Conservation (phyloP, 169 alveolate genomes). For the Plasmodium berghei region DNA sequence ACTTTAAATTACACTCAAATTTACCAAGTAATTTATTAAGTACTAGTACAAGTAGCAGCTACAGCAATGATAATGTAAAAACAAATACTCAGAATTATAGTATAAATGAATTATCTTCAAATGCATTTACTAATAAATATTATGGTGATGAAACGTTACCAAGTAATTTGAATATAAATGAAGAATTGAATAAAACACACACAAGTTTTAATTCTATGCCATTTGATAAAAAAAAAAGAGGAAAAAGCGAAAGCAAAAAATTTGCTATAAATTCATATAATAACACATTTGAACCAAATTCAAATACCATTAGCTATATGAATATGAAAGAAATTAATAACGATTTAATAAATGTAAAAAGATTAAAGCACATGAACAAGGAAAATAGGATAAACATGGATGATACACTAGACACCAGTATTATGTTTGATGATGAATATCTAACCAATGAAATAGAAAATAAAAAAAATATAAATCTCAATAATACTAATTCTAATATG, state of each 20-base stretch:
- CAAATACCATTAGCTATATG: too few species aligned
- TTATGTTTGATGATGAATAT: background rate
- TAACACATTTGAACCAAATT: background rate
- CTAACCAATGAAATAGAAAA: background rate
- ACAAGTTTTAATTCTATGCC: constrained; percentile 5
- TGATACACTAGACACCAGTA: background rate
- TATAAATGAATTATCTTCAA: constrained; percentile 31
- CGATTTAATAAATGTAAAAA: background rate
- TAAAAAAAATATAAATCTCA: background rate
- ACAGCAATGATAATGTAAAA: constrained; percentile 52
- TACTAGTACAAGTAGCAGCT: constrained; percentile 69
- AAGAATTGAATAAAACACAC: constrained; percentile 1
- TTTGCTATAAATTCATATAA: background rate
- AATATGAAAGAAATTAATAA: background rate
- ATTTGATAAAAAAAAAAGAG: constrained; percentile 18
- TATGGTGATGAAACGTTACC: constrained; percentile 12
- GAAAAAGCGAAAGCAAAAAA: constrained; percentile 20
- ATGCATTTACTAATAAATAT: constrained; percentile 21
- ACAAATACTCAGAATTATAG: constrained; percentile 18
- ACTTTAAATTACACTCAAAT: constrained; percentile 47
- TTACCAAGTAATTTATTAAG: constrained; percentile 62
- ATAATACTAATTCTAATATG: background rate
- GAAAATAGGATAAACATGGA: background rate
- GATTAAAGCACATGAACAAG: too few species aligned
- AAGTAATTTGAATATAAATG: constrained; percentile 20